Evolutionary conservation across 306 rosid genomes (phyloP).

Genomic region (Casuarina glauca): DNA sequence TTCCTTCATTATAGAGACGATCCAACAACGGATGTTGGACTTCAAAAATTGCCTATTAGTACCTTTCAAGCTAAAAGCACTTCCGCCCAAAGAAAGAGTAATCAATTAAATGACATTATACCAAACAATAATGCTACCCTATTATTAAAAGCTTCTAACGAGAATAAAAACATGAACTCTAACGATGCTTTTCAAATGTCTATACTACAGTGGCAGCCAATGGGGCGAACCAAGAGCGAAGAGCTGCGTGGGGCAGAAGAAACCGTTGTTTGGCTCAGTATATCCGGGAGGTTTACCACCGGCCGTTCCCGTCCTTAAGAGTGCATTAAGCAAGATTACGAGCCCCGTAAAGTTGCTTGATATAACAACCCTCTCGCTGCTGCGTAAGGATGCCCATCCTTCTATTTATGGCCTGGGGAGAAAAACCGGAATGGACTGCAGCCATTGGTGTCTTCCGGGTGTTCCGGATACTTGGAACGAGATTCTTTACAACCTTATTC

Average conservation of each 20-base stretch:
- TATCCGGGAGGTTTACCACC: constrained; percentile 78
- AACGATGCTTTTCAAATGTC: background rate
- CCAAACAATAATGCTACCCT: background rate
- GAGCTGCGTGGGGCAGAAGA: constrained; percentile 54
- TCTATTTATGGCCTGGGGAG: constrained; percentile 70
- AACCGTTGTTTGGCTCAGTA: constrained; percentile 57
- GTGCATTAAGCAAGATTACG: constrained; percentile 47
- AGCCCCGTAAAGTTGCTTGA: constrained; percentile 71
- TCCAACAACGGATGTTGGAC: no score
- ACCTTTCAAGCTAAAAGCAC: no score
- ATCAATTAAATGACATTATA: no score
- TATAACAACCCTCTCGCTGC: constrained; percentile 67
- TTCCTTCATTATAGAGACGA: no score
- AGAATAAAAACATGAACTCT: background rate
- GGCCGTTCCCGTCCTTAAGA: constrained; percentile 59
- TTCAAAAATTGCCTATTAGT: no score
- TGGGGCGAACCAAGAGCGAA: constrained; percentile 75
- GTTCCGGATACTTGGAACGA: constrained; percentile 97
- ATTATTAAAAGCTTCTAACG: background rate
- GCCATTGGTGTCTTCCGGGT: constrained; percentile 95
- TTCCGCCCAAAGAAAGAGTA: no score
- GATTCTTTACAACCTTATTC: constrained; percentile 66
- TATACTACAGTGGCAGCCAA: constrained; percentile 50
- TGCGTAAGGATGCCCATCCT: constrained; percentile 90
- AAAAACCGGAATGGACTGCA: constrained; percentile 55